phyloP scores from a whole-genome alignment of 2,329 filamentous ascomycete species.

The Pseudogymnoascus sp. region DNA sequence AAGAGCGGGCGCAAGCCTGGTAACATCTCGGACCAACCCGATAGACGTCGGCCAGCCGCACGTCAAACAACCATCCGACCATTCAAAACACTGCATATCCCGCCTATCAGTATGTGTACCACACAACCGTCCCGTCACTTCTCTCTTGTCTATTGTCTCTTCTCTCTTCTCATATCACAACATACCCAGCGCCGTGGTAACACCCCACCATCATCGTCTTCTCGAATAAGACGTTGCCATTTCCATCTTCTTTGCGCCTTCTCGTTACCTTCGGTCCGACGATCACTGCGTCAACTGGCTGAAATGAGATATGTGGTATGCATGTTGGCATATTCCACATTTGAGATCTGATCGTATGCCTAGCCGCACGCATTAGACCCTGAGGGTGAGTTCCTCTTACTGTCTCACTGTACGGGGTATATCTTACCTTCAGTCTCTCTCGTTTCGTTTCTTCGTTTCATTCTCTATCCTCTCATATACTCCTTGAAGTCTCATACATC shows the following conservation, averaged over 20 bases:
- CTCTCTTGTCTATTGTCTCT: background rate
- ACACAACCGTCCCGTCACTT: background rate
- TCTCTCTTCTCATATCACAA: background rate
- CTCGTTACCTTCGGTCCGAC: background rate
- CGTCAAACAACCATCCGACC: background rate
- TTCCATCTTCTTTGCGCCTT: background rate
- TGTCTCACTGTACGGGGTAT: background rate
- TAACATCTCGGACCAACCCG: constrained; percentile 3
- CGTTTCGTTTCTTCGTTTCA: background rate
- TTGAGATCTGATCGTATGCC: constrained; percentile 4
- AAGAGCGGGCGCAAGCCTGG: background rate
- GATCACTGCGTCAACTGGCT: background rate
- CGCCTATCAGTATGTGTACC: background rate
- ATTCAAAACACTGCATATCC: background rate
- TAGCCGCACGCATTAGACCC: background rate
- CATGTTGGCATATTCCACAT: background rate
- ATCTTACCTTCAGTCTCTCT: background rate
- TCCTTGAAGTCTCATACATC: background rate
- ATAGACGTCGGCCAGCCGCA: background rate
- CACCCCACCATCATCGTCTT: background rate
- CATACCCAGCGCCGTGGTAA: background rate
- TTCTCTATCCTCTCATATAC: background rate
- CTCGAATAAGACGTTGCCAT: background rate
- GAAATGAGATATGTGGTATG: background rate
- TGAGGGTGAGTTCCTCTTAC: background rate